Percentiles rank a stretch among this genome's conserved stretches.
Evolutionary conservation across 2,329 filamentous ascomycete genomes (phyloP).

Genomic region (Fusarium foetens): DNA sequence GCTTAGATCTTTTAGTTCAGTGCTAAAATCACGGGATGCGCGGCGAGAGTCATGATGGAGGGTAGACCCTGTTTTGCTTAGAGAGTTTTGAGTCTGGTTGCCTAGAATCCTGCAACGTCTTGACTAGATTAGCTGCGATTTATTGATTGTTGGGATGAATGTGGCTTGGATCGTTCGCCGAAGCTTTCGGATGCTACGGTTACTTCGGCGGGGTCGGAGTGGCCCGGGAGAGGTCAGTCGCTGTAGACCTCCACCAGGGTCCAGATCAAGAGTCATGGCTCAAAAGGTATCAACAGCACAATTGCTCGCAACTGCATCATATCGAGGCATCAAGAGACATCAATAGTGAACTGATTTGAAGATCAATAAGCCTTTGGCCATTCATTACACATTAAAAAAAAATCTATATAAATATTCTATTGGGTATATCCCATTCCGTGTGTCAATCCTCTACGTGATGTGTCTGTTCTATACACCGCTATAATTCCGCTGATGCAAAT

Average conservation of each 20-base stretch:
- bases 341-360: background rate
- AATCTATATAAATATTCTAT: conserved; percentile 11
- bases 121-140: background rate
- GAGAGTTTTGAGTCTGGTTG: background rate
- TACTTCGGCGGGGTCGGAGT: background rate
- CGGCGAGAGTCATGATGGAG: conserved; percentile 13
- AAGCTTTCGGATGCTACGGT: background rate
- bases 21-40: background rate
- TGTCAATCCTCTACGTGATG: background rate
- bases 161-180: background rate
- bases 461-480: conserved; percentile 9
- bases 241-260: rapidly evolving
- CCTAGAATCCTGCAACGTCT: background rate
- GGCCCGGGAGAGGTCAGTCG: background rate
- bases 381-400: conserved; percentile 30
- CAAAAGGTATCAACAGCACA: rapidly evolving
- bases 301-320: rapidly evolving
- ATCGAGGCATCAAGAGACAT: rapidly evolving
- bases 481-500: conserved; percentile 23
- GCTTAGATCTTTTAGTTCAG: background rate
- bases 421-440: background rate
- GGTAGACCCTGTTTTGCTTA: background rate
- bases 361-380: background rate
- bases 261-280: background rate
- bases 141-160: background rate